Evolutionary conservation across 306 rosid species (phyloP).

Genomic region (Vigna hirtella): DNA sequence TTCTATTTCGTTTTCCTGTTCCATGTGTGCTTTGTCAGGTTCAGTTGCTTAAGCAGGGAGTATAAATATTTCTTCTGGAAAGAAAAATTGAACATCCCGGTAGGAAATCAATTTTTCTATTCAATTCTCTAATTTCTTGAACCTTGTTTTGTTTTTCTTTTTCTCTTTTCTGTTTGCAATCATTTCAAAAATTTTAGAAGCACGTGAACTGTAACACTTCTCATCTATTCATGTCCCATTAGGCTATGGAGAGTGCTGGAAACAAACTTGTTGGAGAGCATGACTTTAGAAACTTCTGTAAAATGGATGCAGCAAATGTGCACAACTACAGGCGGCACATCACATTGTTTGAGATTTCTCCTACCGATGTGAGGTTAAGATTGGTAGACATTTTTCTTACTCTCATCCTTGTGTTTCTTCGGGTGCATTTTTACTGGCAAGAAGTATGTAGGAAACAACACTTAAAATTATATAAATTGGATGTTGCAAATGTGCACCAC

Average conservation of each 20-base stretch:
- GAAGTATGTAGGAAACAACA: slow-evolving; percentile 59
- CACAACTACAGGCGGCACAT: slow-evolving; percentile 81
- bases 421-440: slow-evolving; percentile 6
- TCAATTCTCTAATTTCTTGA: slow-evolving; percentile 26
- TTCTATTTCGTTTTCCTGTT: slow-evolving; percentile 32
- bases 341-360: slow-evolving; percentile 62
- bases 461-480: slow-evolving; percentile 70
- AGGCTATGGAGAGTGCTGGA: slow-evolving; percentile 88
- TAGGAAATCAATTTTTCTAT: slow-evolving; percentile 43
- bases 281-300: slow-evolving; percentile 94
- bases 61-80: slow-evolving; percentile 93
- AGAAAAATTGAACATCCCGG: slow-evolving; percentile 69
- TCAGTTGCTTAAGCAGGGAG: slow-evolving; percentile 91
- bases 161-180: slow-evolving; percentile 30
- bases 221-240: slow-evolving; percentile 49
- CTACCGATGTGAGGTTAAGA: slow-evolving; percentile 86
- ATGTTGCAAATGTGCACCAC: slow-evolving; percentile 62
- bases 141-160: slow-evolving; percentile 31
- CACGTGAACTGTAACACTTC: slow-evolving; percentile 17
- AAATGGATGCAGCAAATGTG: slow-evolving; percentile 95
- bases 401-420: slow-evolving; percentile 19
- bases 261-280: slow-evolving; percentile 81
- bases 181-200: slow-evolving; percentile 32
- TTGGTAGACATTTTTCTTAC: slow-evolving; percentile 63
- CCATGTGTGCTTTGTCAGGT: slow-evolving; percentile 64